Percentiles rank a stretch among this genome's conserved stretches.
Evolutionary conservation across 805 yeast genomes (phyloP).

Genomic region (Yamadazyma kitorensis): DNA sequence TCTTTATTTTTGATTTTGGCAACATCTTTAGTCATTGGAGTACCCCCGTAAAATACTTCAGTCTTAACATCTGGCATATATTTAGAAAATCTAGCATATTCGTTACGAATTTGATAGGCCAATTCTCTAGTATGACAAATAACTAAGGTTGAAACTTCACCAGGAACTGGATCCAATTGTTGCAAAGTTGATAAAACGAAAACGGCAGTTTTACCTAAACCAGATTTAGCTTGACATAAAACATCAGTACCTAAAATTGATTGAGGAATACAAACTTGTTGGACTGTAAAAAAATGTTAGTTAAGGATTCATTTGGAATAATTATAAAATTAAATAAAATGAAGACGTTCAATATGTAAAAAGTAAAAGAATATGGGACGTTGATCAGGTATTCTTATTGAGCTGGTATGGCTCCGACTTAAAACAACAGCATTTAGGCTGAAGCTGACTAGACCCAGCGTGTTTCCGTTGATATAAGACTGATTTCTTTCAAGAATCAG

Average conservation of each 20-base stretch:
- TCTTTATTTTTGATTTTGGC: conserved; percentile 89
- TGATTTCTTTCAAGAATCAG: too few relatives aligned
- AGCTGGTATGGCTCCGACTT: too few relatives aligned
- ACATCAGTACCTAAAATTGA: conserved; percentile 97
- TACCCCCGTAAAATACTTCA: conserved; percentile 96
- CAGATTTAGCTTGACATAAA: conserved; percentile 98
- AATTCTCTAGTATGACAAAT: conserved; percentile 98
- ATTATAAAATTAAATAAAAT: too few relatives aligned
- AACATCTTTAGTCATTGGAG: conserved; percentile 77
- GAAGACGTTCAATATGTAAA: too few relatives aligned
- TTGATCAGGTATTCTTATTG: too few relatives aligned
- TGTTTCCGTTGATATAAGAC: too few relatives aligned
- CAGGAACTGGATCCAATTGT: conserved; percentile 96
- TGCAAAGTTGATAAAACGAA: conserved; percentile 94
- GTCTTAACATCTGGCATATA: conserved; percentile 98
- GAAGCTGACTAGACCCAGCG: too few relatives aligned
- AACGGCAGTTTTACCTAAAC: conserved; percentile 99
- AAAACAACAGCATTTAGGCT: too few relatives aligned
- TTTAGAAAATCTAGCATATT: conserved; percentile 95
- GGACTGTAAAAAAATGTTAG: conserved; percentile 51
- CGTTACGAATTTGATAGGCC: conserved; percentile 97
- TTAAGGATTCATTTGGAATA: too few relatives aligned
- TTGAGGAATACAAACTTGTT: conserved; percentile 97
- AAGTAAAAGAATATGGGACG: too few relatives aligned
- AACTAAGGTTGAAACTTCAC: conserved; percentile 91